These are phyloP conservation scores for Fomitopsis schrenkii DNA, from an alignment of 1,284 basidiomycete genomes.

Conservation along the genomic window DNA sequence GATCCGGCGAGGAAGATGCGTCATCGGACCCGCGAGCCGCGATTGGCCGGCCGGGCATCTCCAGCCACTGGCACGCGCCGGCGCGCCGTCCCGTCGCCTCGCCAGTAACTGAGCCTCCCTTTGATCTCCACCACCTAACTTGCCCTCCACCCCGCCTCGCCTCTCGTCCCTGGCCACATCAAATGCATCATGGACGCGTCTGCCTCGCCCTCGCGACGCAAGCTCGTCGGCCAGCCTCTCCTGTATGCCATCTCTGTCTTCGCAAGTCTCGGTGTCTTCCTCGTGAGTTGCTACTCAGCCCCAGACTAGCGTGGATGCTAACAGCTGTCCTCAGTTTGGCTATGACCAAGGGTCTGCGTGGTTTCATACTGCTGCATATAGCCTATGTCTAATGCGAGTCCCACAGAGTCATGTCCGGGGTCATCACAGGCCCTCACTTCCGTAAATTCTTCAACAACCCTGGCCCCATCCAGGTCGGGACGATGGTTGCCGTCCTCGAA, in stretches of 20 bases:
- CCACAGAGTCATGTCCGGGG: conserved; percentile 81
- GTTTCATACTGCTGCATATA: conserved; percentile 4
- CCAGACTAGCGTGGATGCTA: not conserved
- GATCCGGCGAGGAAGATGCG: not conserved
- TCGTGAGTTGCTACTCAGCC: conserved; percentile 44
- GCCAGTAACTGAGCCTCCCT: conserved; percentile 2
- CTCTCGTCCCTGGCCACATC: conserved; percentile 8
- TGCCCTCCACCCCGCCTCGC: not conserved
- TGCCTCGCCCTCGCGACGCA: conserved; percentile 28
- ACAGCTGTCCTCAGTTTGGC: conserved; percentile 59
- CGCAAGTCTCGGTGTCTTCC: conserved; percentile 84
- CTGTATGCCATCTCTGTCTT: conserved; percentile 84
- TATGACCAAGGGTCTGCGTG: conserved; percentile 84
- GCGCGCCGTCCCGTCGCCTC: not conserved
- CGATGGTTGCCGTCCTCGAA: conserved; percentile 92
- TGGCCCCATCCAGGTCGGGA: conserved; percentile 62
- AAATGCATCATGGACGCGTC: conserved; percentile 28
- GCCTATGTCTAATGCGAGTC: conserved; percentile 17
- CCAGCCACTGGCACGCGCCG: not conserved
- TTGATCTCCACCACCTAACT: conserved; percentile 3
- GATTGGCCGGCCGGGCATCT: not conserved
- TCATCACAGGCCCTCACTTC: conserved; percentile 94
- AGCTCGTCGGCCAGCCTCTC: conserved; percentile 77
- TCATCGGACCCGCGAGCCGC: not conserved
- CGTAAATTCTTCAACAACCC: conserved; percentile 81